phyloP scores from a whole-genome alignment of 2,329 filamentous ascomycete species.

The Aspergillus felis region DNA sequence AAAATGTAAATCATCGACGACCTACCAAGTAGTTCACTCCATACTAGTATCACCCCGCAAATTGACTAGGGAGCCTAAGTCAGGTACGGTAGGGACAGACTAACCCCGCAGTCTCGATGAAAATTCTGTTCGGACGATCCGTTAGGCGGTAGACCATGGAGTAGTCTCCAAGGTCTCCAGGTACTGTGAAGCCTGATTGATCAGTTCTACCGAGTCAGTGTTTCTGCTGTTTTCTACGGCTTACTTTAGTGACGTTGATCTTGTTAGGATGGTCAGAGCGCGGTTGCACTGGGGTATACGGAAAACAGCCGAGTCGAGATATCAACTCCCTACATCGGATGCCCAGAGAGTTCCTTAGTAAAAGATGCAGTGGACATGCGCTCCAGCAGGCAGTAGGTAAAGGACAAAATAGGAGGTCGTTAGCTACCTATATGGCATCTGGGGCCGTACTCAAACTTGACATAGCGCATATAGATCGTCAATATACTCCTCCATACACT shows the following conservation, averaged over 20 bases:
- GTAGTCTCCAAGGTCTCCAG: neutral
- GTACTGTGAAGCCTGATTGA: neutral
- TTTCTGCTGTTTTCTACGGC: neutral
- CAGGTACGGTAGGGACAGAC: constrained; percentile 20
- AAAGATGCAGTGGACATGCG: neutral
- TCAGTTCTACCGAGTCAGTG: neutral
- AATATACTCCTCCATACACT: neutral
- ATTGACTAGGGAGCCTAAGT: constrained; percentile 13
- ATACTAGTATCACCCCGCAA: constrained; percentile 11
- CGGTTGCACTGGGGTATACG: neutral
- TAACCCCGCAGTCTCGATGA: constrained; percentile 14
- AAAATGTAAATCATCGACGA: constrained; percentile 42
- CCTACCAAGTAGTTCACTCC: neutral
- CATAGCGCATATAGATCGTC: neutral
- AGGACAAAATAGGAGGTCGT: neutral
- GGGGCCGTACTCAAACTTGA: neutral
- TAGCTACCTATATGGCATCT: neutral
- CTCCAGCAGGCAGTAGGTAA: neutral
- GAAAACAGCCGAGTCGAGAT: neutral
- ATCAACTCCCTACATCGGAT: neutral
- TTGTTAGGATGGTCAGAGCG: neutral
- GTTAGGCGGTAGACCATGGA: constrained; percentile 10
- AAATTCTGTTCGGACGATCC: constrained; percentile 7
- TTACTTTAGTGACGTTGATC: neutral
- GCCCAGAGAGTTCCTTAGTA: neutral